Evolutionary conservation across 805 yeast genomes (phyloP).

Genomic region (Sungouiozyma ichnusensis): DNA sequence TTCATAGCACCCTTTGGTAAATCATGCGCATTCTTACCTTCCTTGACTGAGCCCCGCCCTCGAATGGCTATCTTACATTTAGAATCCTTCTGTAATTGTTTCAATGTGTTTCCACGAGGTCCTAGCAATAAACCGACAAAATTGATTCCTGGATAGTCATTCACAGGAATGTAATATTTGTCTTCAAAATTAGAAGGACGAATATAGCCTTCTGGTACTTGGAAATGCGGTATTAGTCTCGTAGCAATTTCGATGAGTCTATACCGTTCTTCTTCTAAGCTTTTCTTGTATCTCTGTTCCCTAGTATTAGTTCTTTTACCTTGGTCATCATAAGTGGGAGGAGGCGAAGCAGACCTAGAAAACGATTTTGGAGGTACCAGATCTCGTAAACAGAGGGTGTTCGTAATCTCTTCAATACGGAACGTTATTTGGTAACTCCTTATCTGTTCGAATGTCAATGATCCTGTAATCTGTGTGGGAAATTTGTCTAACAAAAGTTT

Average conservation of each 20-base stretch:
- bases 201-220: slow-evolving; percentile 69
- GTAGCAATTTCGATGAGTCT: slow-evolving; percentile 66
- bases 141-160: slow-evolving; percentile 83
- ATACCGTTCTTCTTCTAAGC: slow-evolving; percentile 71
- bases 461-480: slow-evolving; percentile 37
- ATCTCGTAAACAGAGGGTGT: slow-evolving; percentile 30
- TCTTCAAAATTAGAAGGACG: slow-evolving; percentile 65
- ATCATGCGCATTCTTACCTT: slow-evolving; percentile 56
- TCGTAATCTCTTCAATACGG: slow-evolving; percentile 72
- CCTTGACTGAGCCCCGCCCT: slow-evolving; percentile 93
- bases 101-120: slow-evolving; percentile 88
- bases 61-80: slow-evolving; percentile 87
- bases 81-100: slow-evolving; percentile 68
- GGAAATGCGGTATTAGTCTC: slow-evolving; percentile 60
- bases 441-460: slow-evolving; percentile 65
- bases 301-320: slow-evolving; percentile 86
- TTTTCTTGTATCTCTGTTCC: slow-evolving; percentile 50
- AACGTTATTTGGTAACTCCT: slow-evolving; percentile 60
- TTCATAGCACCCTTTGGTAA: slow-evolving; percentile 40
- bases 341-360: slow-evolving; percentile 74
- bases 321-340: slow-evolving; percentile 74
- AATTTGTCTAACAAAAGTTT: slow-evolving; percentile 12
- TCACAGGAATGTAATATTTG: slow-evolving; percentile 74
- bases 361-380: slow-evolving; percentile 35
- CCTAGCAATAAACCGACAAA: slow-evolving; percentile 87